Conservation (phyloP, 495 filamentous ascomycete genomes). For the Penicillium antarcticum region DNA sequence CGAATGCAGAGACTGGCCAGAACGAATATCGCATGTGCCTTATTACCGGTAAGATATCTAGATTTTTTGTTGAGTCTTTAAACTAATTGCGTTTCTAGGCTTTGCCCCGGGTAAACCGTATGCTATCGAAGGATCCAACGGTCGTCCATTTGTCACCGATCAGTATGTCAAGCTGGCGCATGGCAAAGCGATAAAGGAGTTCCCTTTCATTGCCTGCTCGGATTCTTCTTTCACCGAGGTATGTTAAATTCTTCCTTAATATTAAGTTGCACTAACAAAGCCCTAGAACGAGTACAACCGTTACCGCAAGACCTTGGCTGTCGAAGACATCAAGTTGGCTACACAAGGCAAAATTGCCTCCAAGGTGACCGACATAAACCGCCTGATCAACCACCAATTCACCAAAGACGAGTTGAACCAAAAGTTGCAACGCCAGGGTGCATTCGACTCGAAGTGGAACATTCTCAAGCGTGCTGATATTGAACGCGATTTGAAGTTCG, state of each 20-base stretch:
- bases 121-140: slow-evolving; percentile 64
- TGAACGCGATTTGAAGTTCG: slow-evolving; percentile 59
- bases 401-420: slow-evolving; percentile 74
- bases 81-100: slow-evolving; percentile 40
- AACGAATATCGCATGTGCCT: slow-evolving; percentile 80
- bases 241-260: slow-evolving; percentile 16
- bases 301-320: slow-evolving; percentile 71
- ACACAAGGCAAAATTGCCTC: slow-evolving; percentile 58
- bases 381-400: slow-evolving; percentile 71
- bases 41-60: slow-evolving; percentile 67
- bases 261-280: slow-evolving; percentile 22
- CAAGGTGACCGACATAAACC: slow-evolving; percentile 81
- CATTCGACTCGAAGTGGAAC: slow-evolving; percentile 57
- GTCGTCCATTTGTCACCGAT: slow-evolving; percentile 70
- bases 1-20: slow-evolving; percentile 60
- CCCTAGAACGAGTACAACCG: slow-evolving; percentile 72
- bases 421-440: slow-evolving; percentile 68
- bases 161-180: slow-evolving; percentile 70
- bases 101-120: slow-evolving; percentile 79
- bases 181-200: slow-evolving; percentile 73
- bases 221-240: slow-evolving; percentile 73
- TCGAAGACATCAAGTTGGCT: slow-evolving; percentile 69
- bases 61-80: slow-evolving; percentile 28
- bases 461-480: slow-evolving; percentile 62
- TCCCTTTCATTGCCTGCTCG: slow-evolving; percentile 81